Base-by-base conservation (phyloP, 768 basidiomycete species). In the Solioccasus polychromus region DNA sequence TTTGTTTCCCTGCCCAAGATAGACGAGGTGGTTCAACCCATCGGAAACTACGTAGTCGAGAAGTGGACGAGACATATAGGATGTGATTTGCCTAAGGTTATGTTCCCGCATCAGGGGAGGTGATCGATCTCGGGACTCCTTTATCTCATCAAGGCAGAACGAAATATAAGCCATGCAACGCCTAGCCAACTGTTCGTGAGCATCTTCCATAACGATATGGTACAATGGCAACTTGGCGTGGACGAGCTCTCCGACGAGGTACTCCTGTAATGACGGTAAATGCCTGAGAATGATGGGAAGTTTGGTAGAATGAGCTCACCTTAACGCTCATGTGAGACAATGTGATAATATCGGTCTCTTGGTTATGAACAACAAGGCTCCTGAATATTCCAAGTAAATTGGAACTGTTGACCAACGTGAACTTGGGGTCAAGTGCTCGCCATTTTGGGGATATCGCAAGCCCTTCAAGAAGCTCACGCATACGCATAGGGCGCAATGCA, bases 241-340 rank as follows among this genome's bases (percentile, higher is more conserved):
- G 22, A 52, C 23, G 0, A 57, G 44, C 11, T 45, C 46, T 19
- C 51, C 54, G 0, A 48, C 1, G 0, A 56, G 54, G 29, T 56
- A 56, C 4, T 57, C 44, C 54, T 57, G 10, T 5, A 17, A 1
- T 14, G 34, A 15, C 3, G 4, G 31, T 10, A 28, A 1, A 25
- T 39, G 17, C 34, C 32, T 20, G 20, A 32, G 14, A 39, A 34
- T 4, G 22, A n/a, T n/a, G n/a, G 14, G 5, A 22, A 5, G 8
- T n/a, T 8, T 6, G 23, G 8, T 9, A 6, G 17, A 28, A 10
- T 2, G 4, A 15, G 8, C 37, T 36, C n/a, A 58, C 55, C 37
- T 48, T 56, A 10, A 57, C 41, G 32, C 55, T 57, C 51, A 48
- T 48, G n/a, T 53, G 55, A 19, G 55, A 49, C 0, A 44, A 45